Base-by-base conservation (phyloP, 352 stramenopile genomes). In the Phytophthora quininea region DNA sequence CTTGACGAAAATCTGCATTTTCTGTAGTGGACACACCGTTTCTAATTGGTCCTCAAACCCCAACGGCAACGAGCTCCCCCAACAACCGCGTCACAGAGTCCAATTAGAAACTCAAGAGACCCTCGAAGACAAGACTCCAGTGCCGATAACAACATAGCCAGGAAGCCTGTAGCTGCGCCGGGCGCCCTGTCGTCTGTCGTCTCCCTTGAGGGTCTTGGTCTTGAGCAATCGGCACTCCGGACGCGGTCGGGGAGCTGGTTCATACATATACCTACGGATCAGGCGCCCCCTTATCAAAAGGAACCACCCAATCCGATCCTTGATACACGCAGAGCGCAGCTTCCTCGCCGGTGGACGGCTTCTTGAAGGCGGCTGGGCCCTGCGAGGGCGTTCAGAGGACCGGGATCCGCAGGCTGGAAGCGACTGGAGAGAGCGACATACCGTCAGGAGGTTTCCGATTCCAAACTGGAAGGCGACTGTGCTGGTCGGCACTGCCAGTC, bases 1-100 rank as follows among this genome's bases (percentile, higher is more conserved):
- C 89, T 97, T 98, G 63, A 98, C 92, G 83, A 98, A 98, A 87
- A 98, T 98, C 89, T 98, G 92, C 92, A 98, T 98, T 77, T 90
- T 90, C 76, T 91, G 71, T 77, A 33, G 31, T 60, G 35, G 64
- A 58, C 63, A 71, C 19, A 24, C 19, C 19, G 48, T 38, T 24
- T 5, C n/a, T 32, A 40, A 45, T 76, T 79, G 73, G 71, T 61
- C 29, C 31, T 27, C 45, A 19, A 55, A 46, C 33, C 45, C 55
- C 9, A 14, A 40, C 50, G 29, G 50, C 50, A 27, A 31, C 15
- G 11, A 30, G 15, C 1, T 43, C 29, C 32, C 24, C 27, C 50
- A 37, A 40, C n/a, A 29, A 6, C 12, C 12, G 12, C 10, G 42
- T 48, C 12, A 51, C 11, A 27, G n/a, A 27, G n/a, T 48, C 42